A percentile compares a stretch with the other conserved stretches of the same genome.
Evolutionary conservation across 805 yeast species (phyloP).

Genomic region (Pichia nanzhaoensis): DNA sequence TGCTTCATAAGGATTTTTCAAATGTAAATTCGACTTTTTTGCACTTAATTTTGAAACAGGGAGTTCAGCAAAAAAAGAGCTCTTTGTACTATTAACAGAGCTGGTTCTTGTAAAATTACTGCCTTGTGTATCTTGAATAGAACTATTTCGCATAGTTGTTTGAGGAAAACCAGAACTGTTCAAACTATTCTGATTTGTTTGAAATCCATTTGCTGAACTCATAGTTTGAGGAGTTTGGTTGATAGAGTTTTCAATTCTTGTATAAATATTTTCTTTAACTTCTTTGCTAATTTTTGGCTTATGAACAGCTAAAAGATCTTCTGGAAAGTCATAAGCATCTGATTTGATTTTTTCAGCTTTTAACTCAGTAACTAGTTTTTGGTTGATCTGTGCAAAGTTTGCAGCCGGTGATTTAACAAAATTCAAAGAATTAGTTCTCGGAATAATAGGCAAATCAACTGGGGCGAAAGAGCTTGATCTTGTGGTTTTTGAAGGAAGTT

Average conservation of each 20-base stretch:
- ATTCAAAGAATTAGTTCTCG: neutral
- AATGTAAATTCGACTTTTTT: conserved; percentile 11
- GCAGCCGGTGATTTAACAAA: conserved; percentile 1
- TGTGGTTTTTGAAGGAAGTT: neutral
- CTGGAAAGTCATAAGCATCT: conserved; percentile 77
- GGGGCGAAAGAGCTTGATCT: neutral
- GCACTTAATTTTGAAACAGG: conserved; percentile 31
- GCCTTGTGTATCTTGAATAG: neutral
- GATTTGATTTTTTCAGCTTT: conserved; percentile 49
- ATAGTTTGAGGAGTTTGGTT: no score
- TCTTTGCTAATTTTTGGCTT: conserved; percentile 35
- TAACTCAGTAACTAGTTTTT: conserved; percentile 26
- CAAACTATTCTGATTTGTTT: neutral
- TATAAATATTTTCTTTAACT: conserved; percentile 25
- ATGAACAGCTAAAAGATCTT: conserved; percentile 40
- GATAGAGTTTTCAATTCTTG: conserved; percentile 20
- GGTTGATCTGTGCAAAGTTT: conserved; percentile 9
- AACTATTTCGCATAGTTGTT: neutral
- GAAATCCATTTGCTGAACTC: no score
- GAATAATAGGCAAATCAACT: neutral
- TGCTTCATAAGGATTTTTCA: conserved; percentile 23
- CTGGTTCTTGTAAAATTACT: conserved; percentile 20
- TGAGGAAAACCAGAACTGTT: neutral
- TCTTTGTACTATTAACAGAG: conserved; percentile 2
- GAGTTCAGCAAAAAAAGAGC: conserved; percentile 47